These are phyloP conservation scores for Melampsora americana DNA, from an alignment of 1,284 basidiomycete species.

Conservation along the genomic window DNA sequence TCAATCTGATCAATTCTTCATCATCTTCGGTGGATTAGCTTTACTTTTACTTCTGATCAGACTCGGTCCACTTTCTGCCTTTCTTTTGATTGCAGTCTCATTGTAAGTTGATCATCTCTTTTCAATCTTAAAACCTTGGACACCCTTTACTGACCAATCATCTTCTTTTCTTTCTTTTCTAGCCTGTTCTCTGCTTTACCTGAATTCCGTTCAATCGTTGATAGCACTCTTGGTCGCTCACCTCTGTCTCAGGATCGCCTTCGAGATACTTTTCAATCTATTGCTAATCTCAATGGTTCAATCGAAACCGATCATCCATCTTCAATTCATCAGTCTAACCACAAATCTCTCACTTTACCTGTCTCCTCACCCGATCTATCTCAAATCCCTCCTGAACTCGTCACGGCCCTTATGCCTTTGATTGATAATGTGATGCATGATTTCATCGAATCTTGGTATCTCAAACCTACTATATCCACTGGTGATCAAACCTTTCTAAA, in stretches of 20 bases:
- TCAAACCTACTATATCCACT: constrained; percentile 29
- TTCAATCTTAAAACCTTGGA: background rate
- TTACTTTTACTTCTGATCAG: constrained; percentile 23
- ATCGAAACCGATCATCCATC: background rate
- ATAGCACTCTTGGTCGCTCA: constrained; percentile 14
- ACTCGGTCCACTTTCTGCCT: constrained; percentile 24
- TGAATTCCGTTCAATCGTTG: constrained; percentile 39
- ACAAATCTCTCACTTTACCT: background rate
- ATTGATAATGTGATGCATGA: constrained; percentile 30
- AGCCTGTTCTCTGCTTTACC: constrained; percentile 33
- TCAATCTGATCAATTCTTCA: background rate
- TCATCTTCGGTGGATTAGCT: constrained; percentile 11
- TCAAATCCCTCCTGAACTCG: constrained; percentile 26
- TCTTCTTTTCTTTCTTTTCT: background rate
- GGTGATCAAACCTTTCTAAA: constrained; percentile 32
- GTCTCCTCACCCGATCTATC: background rate
- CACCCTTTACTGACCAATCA: background rate
- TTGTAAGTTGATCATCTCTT: constrained; percentile 25
- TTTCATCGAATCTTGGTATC: constrained; percentile 34
- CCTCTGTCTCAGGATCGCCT: constrained; percentile 23
- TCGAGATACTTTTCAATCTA: constrained; percentile 4
- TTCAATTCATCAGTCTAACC: background rate
- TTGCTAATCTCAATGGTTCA: background rate
- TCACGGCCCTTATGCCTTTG: constrained; percentile 7
- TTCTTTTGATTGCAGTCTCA: constrained; percentile 12